Base-by-base conservation (phyloP, 2,329 filamentous ascomycete species). In the Fusarium sp. region DNA sequence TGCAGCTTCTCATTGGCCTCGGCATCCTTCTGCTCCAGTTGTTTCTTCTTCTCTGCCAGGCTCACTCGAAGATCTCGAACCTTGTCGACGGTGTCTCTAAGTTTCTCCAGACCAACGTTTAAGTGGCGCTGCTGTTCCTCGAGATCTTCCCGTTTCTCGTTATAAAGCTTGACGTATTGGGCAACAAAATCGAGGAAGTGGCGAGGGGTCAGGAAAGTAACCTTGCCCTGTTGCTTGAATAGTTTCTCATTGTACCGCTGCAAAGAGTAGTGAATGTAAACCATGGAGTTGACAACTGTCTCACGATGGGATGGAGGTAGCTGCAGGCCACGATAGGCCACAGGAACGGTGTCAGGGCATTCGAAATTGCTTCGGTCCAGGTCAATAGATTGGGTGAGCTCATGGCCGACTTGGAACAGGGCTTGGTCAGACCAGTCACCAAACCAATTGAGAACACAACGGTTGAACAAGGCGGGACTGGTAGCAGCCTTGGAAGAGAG, bases 341-440 rank as follows among this genome's bases (percentile, higher is more conserved):
- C 92, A 5, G 95, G 96, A 71, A 99, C 94, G 64, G 92, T 96
- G 76, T 98, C 94, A 5, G 95, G 95, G 7, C 95, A 93, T 58
- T 88, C 86, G 81, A 95, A 99, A 78, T 91, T 94, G 57, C 93
- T 87, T 70, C 94, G 92, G 80, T 99, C 96, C 60, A 99, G 88
- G 80, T 99, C 96, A 65, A 99, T 91, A n/a, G 94, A 95, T 73
- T 97, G 93, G 2, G 97, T 99, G 64, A 99, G 90, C 82, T 99
- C 96, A 71, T 93, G 94, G 29, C 93, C 95, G 71, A 99, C 97
- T 82, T 99, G 97, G 91, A 97, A 99, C 25, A 99, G 88, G 41
- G 96, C 97, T 84, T 99, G 96, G 81, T 99, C 96, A 57, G 96
- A 99, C 96, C 96, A 99, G 83, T 99, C 96, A 73, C 96, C 96